These are phyloP conservation scores for Akanthomyces dipterigenus DNA, from an alignment of 2,329 filamentous ascomycete genomes.

Conservation along the genomic window DNA sequence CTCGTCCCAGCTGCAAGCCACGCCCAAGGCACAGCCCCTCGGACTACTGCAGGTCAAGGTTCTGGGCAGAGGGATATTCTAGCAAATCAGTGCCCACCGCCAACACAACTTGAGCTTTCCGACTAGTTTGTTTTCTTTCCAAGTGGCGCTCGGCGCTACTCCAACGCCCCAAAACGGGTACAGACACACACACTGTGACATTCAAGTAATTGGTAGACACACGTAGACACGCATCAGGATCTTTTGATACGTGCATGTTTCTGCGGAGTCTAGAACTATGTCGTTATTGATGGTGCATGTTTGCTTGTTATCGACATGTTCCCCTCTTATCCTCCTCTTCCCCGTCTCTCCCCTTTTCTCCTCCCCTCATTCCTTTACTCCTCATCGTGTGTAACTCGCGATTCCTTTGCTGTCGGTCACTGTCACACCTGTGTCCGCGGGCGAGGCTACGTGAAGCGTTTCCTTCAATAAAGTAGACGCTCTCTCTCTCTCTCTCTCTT, in stretches of 20 bases:
- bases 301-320: neutral
- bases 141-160: neutral
- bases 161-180: constrained; percentile 2
- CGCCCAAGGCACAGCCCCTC: neutral
- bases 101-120: no score
- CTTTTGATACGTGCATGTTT: neutral
- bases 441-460: neutral
- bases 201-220: no score
- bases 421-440: no score
- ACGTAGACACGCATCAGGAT: neutral
- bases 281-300: neutral
- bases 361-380: neutral
- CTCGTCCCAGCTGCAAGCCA: neutral
- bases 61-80: neutral
- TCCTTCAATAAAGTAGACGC: neutral
- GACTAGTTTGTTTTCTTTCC: neutral
- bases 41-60: constrained; percentile 1
- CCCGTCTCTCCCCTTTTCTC: neutral
- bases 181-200: neutral
- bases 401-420: neutral
- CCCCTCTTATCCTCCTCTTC: neutral
- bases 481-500: neutral
- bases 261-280: neutral
- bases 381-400: neutral
- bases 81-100: neutral